Evolutionary conservation across 2,329 filamentous ascomycete species (phyloP).

Genomic region (Hypoxylon sp.): DNA sequence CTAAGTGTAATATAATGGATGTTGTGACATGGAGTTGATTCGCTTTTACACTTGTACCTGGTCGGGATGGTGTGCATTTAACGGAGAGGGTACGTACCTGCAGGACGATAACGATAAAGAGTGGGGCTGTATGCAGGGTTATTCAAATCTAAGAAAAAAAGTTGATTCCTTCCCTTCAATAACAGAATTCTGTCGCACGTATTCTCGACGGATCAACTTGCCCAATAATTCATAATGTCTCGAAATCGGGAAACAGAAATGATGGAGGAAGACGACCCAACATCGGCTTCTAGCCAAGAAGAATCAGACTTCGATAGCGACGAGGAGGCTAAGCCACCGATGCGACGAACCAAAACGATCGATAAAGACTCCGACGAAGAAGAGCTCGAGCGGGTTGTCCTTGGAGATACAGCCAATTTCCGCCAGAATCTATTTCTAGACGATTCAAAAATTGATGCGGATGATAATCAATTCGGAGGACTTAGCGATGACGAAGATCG

Average conservation of each 20-base stretch:
- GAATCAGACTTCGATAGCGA: conserved; percentile 41
- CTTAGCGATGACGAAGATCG: conserved; percentile 53
- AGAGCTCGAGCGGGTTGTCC: conserved; percentile 86
- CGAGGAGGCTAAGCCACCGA: conserved; percentile 42
- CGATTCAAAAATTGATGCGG: conserved; percentile 50
- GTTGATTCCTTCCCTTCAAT: conserved; percentile 17
- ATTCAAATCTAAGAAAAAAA: conserved; percentile 35
- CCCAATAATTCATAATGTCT: conserved; percentile 33
- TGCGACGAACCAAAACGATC: conserved; percentile 44
- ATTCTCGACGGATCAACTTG: conserved; percentile 12
- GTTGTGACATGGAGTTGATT: too few species aligned
- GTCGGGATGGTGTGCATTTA: too few species aligned
- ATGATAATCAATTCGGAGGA: conserved; percentile 43
- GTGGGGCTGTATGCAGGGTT: conserved; percentile 26
- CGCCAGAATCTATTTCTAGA: conserved; percentile 72
- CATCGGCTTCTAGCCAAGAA: conserved; percentile 41
- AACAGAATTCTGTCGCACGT: conserved; percentile 9
- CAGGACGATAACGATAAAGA: conserved; percentile 4
- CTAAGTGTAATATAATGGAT: too few species aligned
- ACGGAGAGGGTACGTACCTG: not conserved
- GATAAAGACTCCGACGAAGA: conserved; percentile 85
- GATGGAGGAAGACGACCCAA: conserved; percentile 36
- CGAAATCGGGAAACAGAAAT: conserved; percentile 36
- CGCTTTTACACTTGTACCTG: too few species aligned
- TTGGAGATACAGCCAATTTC: conserved; percentile 88